Evolutionary conservation across 768 basidiomycete species (phyloP).

Genomic region (Russula virescens): DNA sequence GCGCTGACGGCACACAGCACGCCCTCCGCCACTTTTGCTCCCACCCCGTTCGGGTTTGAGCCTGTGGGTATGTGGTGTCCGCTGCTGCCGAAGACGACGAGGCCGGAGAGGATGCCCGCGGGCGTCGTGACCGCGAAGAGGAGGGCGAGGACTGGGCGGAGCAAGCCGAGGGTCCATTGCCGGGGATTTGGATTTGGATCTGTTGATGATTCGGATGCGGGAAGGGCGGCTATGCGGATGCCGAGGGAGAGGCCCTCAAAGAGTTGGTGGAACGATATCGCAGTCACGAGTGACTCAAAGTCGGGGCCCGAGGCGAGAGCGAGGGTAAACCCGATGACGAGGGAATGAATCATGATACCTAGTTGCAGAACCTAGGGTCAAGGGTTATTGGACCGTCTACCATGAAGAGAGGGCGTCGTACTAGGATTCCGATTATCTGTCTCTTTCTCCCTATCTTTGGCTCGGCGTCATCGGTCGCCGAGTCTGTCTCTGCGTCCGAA

Average conservation of each 20-base stretch:
- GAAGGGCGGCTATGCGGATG: slow-evolving; percentile 68
- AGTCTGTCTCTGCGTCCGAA: slow-evolving; percentile 2
- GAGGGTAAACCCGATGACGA: too few relatives aligned
- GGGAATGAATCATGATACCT: too few relatives aligned
- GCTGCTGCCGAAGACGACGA: too few relatives aligned
- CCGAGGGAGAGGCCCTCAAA: slow-evolving; percentile 83
- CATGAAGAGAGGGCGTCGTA: slow-evolving; percentile 30
- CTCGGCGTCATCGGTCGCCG: too few relatives aligned
- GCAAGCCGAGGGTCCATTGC: slow-evolving; percentile 25
- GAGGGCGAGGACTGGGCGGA: slow-evolving; percentile 50
- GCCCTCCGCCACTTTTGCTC: slow-evolving; percentile 49
- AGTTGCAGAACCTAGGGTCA: slow-evolving; percentile 79
- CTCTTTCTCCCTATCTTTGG: slow-evolving; percentile 54
- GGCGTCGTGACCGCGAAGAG: slow-evolving; percentile 75
- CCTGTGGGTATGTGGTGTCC: slow-evolving; percentile 24
- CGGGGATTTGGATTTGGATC: not conserved
- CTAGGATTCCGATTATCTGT: slow-evolving; percentile 71
- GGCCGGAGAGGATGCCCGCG: too few relatives aligned
- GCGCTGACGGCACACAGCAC: too few relatives aligned
- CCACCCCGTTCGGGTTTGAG: slow-evolving; percentile 38
- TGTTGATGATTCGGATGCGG: too few relatives aligned
- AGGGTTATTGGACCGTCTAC: too few relatives aligned
- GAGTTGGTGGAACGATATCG: slow-evolving; percentile 76
- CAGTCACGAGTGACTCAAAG: slow-evolving; percentile 67
- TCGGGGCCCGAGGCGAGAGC: too few relatives aligned